phyloP scores from a whole-genome alignment of 257 asterid genomes.

The Przewalskia tangutica region DNA sequence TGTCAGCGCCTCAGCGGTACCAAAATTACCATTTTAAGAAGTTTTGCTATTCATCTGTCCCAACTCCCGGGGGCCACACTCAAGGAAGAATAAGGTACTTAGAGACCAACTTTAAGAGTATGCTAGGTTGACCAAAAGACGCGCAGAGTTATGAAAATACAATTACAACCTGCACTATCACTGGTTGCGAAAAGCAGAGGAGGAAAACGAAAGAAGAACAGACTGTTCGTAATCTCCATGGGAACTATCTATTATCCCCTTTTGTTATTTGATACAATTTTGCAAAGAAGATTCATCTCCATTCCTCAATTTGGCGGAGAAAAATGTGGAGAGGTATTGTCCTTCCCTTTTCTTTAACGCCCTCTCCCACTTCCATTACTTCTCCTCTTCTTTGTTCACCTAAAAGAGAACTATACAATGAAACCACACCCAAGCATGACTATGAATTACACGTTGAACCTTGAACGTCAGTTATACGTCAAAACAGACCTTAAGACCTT shows the following conservation, averaged over 20 bases:
- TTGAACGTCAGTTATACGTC: background rate
- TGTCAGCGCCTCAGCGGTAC: background rate
- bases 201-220: background rate
- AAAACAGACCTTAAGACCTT: slow-evolving; percentile 80
- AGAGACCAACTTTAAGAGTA: background rate
- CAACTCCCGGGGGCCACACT: background rate
- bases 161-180: background rate
- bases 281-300: background rate
- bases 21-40: background rate
- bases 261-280: background rate
- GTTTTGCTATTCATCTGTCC: background rate
- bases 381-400: background rate
- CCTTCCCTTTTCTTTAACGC: background rate
- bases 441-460: background rate
- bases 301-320: background rate
- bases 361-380: background rate
- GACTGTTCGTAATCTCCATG: background rate
- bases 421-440: background rate
- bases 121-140: background rate
- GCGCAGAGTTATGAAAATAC: background rate
- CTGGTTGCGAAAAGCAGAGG: background rate
- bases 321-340: background rate
- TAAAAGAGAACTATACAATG: background rate
- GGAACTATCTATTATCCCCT: background rate
- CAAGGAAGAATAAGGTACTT: background rate